These are phyloP conservation scores for Boletus sp. DNA, from an alignment of 768 basidiomycete genomes.

Conservation along the genomic window DNA sequence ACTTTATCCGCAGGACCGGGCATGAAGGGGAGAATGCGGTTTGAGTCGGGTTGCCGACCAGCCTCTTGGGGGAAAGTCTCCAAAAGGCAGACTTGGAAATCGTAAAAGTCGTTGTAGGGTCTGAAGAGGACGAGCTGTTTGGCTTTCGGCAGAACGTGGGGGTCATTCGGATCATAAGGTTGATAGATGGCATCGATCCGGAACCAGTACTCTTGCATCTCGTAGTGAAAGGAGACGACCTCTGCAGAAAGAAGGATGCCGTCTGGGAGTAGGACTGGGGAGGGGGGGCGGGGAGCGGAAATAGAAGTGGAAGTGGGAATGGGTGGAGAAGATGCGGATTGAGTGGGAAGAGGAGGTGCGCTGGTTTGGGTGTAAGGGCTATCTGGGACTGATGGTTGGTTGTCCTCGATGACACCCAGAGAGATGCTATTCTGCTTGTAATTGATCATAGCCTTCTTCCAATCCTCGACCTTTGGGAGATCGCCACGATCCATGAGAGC, in stretches of 20 bases:
- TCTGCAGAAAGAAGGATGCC: conserved; percentile 85
- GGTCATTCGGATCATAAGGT: conserved; percentile 66
- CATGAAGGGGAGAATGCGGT: conserved; percentile 92
- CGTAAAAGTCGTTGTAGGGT: conserved; percentile 97
- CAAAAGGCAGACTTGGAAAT: conserved; percentile 89
- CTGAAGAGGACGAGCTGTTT: conserved; percentile 88
- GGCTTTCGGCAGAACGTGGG: conserved; percentile 56
- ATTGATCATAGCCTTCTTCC: conserved; percentile 92
- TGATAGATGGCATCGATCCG: conserved; percentile 87
- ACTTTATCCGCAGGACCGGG: conserved; percentile 88
- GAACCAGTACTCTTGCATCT: conserved; percentile 98
- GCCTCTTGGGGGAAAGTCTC: conserved; percentile 89
- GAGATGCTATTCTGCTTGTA: conserved; percentile 98
- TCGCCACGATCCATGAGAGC: conserved; percentile 83
- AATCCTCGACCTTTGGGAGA: conserved; percentile 96
- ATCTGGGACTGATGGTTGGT: conserved; percentile 42
- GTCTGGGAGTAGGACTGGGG: conserved; percentile 59
- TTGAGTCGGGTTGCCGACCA: conserved; percentile 64
- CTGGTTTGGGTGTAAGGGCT: conserved; percentile 38
- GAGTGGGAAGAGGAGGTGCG: conserved; percentile 12
- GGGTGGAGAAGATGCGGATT: conserved; percentile 6
- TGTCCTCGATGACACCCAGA: conserved; percentile 83
- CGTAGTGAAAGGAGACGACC: conserved; percentile 96
- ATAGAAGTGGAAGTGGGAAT: not conserved
- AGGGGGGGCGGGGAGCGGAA: conserved; percentile 33